These are phyloP conservation scores for Athelia sp. DNA, from an alignment of 1,284 basidiomycete genomes.

Conservation along the genomic window DNA sequence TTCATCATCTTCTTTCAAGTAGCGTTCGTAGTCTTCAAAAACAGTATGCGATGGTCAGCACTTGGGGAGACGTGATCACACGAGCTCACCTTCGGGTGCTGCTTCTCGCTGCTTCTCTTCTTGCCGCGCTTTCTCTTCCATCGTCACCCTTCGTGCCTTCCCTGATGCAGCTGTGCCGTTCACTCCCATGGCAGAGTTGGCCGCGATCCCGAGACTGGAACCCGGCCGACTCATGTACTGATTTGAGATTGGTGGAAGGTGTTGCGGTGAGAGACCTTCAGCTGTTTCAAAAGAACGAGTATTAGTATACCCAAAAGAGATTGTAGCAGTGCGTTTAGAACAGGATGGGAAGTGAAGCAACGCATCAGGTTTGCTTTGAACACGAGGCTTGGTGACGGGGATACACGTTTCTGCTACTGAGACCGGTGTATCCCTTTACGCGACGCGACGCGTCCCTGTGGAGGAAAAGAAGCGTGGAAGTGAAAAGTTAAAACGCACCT, in stretches of 20 bases:
- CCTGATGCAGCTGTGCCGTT: slow-evolving; percentile 25
- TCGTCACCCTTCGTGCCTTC: slow-evolving; percentile 46
- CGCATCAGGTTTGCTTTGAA: background rate
- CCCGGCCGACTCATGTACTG: slow-evolving; percentile 35
- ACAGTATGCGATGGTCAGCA: slow-evolving; percentile 15
- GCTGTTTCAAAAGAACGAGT: background rate
- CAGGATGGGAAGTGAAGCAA: background rate
- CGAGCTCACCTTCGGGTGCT: slow-evolving; percentile 21
- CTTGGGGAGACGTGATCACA: slow-evolving; percentile 1
- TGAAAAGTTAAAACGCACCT: background rate
- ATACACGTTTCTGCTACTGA: too few relatives aligned
- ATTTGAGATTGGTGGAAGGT: slow-evolving; percentile 40
- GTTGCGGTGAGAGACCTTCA: background rate
- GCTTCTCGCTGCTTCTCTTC: slow-evolving; percentile 30
- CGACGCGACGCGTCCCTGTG: too few relatives aligned
- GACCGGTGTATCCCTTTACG: too few relatives aligned
- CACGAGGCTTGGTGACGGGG: background rate
- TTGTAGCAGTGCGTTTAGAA: background rate
- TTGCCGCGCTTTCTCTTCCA: slow-evolving; percentile 48
- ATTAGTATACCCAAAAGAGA: background rate
- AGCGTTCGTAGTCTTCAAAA: slow-evolving; percentile 20
- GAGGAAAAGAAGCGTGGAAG: background rate
- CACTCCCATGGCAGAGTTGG: slow-evolving; percentile 18
- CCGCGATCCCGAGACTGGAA: slow-evolving; percentile 4
- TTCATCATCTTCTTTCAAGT: slow-evolving; percentile 36